Evolutionary conservation across 352 stramenopile species (phyloP), one percentile per base, ranked within the genome.

Genomic region (Albugo candida): DNA sequence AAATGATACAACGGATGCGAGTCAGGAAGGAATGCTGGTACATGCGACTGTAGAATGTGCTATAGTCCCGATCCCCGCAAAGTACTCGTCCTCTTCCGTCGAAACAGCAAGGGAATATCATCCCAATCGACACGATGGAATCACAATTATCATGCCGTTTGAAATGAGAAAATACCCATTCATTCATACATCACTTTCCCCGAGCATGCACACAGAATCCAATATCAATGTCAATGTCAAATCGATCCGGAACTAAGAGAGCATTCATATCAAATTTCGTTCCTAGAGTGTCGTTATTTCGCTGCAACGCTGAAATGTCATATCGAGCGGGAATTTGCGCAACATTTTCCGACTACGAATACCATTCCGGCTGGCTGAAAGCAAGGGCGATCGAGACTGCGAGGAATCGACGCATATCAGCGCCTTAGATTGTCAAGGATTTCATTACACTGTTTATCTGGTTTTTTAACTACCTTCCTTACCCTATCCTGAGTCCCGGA

Each of bases 51-150:
- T 86, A 36, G 73, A 68, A 5, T 64, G 63, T 45, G 73, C 83
- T 53, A 82, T 83, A 78, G 63, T 41, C 61, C 73, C n/a, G 56
- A 54, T 16, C 70, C 83, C 47, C 61, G 81, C 31, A 65, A 83
- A 45, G 59, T 86, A 48, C 77, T 86, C 58, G 73, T 86, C 52
- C 67, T 86, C 40, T 83, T 86, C 55, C 70, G 73, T 13, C 73
- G 73, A 53, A 86, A 86, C 53, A 75, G 60, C 52, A 85, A 85
- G 53, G 73, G 83, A 51, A 60, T 86, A 31, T 73, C 68, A 51
- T 82, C 68, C 13, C 65, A 83, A 48, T 67, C 73, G 12, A 71
- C 68, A 45, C 68, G 54, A 13, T 86, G 73, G 73, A 65, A 65
- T 40, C 45, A 55, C 36, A 70, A 83, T 21, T 70, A 86, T 49